Evolutionary conservation across 306 rosid species (phyloP).

Genomic region (Quercus agrifolia): DNA sequence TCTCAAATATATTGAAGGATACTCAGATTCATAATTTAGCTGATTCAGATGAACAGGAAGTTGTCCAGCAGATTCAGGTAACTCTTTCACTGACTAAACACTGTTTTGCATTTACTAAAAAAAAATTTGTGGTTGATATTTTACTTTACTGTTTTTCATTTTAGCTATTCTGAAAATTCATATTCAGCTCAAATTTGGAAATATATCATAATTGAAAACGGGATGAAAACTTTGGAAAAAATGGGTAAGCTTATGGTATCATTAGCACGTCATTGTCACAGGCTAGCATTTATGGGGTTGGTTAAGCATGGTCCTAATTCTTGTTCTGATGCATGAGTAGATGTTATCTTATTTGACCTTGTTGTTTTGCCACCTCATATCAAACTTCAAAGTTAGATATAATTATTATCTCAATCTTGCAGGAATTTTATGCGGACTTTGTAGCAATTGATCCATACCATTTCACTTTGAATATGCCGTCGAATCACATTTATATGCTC

Average conservation of each 20-base stretch:
- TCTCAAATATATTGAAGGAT: slow-evolving; percentile 97
- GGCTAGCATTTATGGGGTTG: not conserved
- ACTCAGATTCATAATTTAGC: slow-evolving; percentile 85
- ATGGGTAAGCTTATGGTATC: slow-evolving; percentile 6
- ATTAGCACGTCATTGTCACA: not conserved
- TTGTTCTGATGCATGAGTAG: not conserved
- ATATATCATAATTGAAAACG: not conserved
- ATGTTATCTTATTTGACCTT: not conserved
- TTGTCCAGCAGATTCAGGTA: slow-evolving; percentile 96
- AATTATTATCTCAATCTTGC: slow-evolving; percentile 37
- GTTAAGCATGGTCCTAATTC: not conserved
- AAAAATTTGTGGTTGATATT: not conserved
- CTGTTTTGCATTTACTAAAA: not conserved
- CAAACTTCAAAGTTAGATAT: slow-evolving; percentile 23
- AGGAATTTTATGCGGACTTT: slow-evolving; percentile 92
- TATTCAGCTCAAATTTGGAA: not conserved
- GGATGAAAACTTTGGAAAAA: not conserved
- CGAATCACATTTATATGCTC: slow-evolving; percentile 79
- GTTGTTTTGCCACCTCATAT: slow-evolving; percentile 2
- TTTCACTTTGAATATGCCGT: slow-evolving; percentile 72
- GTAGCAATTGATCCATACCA: slow-evolving; percentile 86
- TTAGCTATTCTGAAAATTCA: not conserved
- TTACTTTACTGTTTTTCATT: not conserved
- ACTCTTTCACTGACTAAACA: slow-evolving; percentile 5
- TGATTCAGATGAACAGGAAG: slow-evolving; percentile 95